Percentiles rank a stretch among this genome's conserved stretches.
Evolutionary conservation across 2,329 filamentous ascomycete species (phyloP).

Genomic region (Volutella citrinella): DNA sequence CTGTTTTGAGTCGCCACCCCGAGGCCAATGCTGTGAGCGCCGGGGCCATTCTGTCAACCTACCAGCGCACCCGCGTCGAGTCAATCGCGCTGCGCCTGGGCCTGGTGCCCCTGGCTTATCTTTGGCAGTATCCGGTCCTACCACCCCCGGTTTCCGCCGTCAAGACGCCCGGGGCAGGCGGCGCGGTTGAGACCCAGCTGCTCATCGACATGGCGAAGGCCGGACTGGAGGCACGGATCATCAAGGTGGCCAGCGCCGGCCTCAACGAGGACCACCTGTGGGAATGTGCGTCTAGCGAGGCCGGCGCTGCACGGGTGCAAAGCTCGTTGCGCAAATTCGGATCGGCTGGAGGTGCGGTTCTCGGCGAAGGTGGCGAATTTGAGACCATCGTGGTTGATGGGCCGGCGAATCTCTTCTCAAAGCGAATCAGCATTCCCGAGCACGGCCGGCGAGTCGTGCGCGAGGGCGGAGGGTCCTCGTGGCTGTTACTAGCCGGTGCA

Average conservation of each 20-base stretch:
- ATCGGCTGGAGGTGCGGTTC: conserved; percentile 56
- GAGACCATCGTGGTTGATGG: conserved; percentile 89
- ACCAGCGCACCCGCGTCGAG: conserved; percentile 94
- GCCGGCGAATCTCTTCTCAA: conserved; percentile 69
- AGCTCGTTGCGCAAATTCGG: conserved; percentile 66
- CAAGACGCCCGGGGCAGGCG: conserved; percentile 29
- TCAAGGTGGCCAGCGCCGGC: conserved; percentile 92
- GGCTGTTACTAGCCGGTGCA: conserved; percentile 61
- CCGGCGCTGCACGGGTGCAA: conserved; percentile 45
- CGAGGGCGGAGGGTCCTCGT: conserved; percentile 76
- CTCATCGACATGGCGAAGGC: conserved; percentile 77
- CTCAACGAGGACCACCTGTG: conserved; percentile 79
- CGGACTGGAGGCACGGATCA: conserved; percentile 81
- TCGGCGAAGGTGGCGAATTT: conserved; percentile 95
- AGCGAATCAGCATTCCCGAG: conserved; percentile 61
- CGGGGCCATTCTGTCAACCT: conserved; percentile 90
- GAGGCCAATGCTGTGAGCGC: conserved; percentile 83
- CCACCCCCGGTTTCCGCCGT: conserved; percentile 42
- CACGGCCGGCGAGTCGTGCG: conserved; percentile 49
- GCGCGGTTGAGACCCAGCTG: conserved; percentile 51
- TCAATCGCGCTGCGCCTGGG: conserved; percentile 83
- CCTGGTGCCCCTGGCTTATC: conserved; percentile 75
- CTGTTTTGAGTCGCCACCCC: conserved; percentile 67
- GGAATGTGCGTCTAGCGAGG: conserved; percentile 66
- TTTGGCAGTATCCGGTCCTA: conserved; percentile 87